Evolutionary conservation across 2,329 filamentous ascomycete species (phyloP).

Genomic region (Orbilia javanica): DNA sequence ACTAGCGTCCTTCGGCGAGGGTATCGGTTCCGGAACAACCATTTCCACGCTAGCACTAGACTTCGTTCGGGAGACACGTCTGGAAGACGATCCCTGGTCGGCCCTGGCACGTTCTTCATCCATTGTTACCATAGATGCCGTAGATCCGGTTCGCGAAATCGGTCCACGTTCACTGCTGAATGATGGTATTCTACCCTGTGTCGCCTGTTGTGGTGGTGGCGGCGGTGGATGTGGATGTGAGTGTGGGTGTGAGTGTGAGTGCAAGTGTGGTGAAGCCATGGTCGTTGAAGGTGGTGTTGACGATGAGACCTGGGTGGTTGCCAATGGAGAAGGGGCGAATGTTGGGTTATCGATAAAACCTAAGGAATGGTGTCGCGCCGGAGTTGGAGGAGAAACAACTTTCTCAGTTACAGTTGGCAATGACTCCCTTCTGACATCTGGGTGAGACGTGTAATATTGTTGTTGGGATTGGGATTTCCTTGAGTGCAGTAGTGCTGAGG

Average conservation of each 20-base stretch:
- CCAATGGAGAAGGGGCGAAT: slow-evolving; percentile 41
- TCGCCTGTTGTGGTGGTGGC: slow-evolving; percentile 10
- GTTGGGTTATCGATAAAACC: slow-evolving; percentile 46
- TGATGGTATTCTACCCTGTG: slow-evolving; percentile 47
- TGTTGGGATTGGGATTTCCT: slow-evolving; percentile 39
- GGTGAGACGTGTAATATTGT: slow-evolving; percentile 33
- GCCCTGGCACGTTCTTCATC: slow-evolving; percentile 41
- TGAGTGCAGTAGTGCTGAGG: slow-evolving; percentile 24
- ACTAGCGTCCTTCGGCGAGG: slow-evolving; percentile 44
- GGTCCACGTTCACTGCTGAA: slow-evolving; percentile 52
- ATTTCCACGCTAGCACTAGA: slow-evolving; percentile 49
- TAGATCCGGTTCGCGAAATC: slow-evolving; percentile 42
- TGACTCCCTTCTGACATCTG: slow-evolving; percentile 45
- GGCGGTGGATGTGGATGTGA: not conserved
- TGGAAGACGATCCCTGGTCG: slow-evolving; percentile 32
- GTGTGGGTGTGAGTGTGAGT: no score
- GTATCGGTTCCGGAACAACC: slow-evolving; percentile 35
- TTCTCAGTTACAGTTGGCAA: slow-evolving; percentile 48
- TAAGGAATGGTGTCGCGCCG: slow-evolving; percentile 47
- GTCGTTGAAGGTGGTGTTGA: slow-evolving; percentile 28
- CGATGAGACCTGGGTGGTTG: slow-evolving; percentile 31
- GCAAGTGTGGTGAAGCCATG: not conserved
- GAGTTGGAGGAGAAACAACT: slow-evolving; percentile 34
- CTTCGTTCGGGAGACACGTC: slow-evolving; percentile 53
- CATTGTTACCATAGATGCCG: slow-evolving; percentile 49